Evolutionary conservation across 2,329 filamentous ascomycete species (phyloP).

Genomic region (Ceratocystis albifundus): DNA sequence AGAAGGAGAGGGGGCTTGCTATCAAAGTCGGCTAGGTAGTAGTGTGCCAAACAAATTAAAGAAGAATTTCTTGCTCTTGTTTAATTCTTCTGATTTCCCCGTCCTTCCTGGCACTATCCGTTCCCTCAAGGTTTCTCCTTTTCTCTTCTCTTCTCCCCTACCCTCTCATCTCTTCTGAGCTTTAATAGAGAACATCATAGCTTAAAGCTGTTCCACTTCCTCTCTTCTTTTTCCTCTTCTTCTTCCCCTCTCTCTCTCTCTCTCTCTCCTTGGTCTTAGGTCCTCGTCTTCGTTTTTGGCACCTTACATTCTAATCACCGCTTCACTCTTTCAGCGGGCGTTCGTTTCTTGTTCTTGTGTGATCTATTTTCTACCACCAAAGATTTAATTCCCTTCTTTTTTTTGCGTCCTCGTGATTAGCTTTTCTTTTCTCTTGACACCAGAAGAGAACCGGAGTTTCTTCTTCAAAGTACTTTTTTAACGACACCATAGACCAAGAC

Average conservation of each 20-base stretch:
- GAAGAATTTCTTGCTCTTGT: background rate
- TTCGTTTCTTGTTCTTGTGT: slow-evolving; percentile 41
- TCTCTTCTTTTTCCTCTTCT: slow-evolving; percentile 22
- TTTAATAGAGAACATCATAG: slow-evolving; percentile 41
- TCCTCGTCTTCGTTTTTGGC: slow-evolving; percentile 27
- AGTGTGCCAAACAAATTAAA: slow-evolving; percentile 1
- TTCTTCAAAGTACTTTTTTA: slow-evolving; percentile 26
- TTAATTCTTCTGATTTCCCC: slow-evolving; percentile 9
- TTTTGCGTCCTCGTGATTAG: slow-evolving; percentile 23
- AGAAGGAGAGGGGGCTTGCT: too few relatives aligned
- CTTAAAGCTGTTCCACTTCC: slow-evolving; percentile 43
- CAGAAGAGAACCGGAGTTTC: slow-evolving; percentile 24
- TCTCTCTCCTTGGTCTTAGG: slow-evolving; percentile 25
- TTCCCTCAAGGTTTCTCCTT: slow-evolving; percentile 12
- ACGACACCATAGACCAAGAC: slow-evolving; percentile 28
- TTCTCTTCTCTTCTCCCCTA: slow-evolving; percentile 22
- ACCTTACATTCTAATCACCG: slow-evolving; percentile 40
- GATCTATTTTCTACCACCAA: slow-evolving; percentile 10
- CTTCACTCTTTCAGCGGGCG: slow-evolving; percentile 86
- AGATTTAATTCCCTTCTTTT: slow-evolving; percentile 9
- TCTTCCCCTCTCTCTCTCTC: slow-evolving; percentile 40
- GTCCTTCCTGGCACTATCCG: slow-evolving; percentile 11
- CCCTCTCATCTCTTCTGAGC: slow-evolving; percentile 30
- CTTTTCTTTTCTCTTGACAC: slow-evolving; percentile 23
- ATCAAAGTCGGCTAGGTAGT: background rate